These are phyloP conservation scores for Trichothecium roseum DNA, from an alignment of 2,329 filamentous ascomycete genomes.

Conservation along the genomic window DNA sequence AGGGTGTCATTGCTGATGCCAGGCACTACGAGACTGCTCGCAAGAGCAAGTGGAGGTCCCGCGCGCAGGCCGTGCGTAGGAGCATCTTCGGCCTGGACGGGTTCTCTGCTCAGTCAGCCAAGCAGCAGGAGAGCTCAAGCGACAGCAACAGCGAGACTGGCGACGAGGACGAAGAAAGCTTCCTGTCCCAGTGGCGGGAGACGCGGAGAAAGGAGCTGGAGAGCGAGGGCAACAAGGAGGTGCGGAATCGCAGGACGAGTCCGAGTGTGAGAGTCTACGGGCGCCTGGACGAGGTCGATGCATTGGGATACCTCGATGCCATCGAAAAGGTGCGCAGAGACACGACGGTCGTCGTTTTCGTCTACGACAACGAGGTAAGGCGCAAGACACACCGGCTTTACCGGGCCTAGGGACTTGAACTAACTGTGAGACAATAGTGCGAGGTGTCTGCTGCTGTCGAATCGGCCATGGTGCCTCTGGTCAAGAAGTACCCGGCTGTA, in stretches of 20 bases:
- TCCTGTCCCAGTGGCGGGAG: constrained; percentile 79
- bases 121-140: neutral
- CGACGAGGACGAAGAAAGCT: constrained; percentile 61
- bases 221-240: constrained; percentile 41
- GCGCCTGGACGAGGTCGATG: constrained; percentile 73
- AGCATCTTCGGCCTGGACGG: constrained; percentile 42
- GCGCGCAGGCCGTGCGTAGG: constrained; percentile 39
- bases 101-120: neutral
- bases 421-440: constrained; percentile 45
- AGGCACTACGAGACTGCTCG: constrained; percentile 63
- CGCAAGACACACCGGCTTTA: constrained; percentile 38
- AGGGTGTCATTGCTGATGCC: constrained; percentile 79
- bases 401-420: constrained; percentile 3
- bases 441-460: constrained; percentile 71
- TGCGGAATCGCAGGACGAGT: constrained; percentile 58
- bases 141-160: constrained; percentile 35
- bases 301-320: constrained; percentile 85
- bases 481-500: constrained; percentile 56
- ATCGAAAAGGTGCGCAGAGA: constrained; percentile 80
- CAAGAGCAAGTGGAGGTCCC: constrained; percentile 42
- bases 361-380: constrained; percentile 77
- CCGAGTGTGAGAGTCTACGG: constrained; percentile 73
- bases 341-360: constrained; percentile 83
- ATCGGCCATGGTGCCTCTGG: constrained; percentile 64
- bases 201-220: constrained; percentile 69